Conservation (phyloP, 73 alveolate genomes). For the Paramecium bursaria region DNA sequence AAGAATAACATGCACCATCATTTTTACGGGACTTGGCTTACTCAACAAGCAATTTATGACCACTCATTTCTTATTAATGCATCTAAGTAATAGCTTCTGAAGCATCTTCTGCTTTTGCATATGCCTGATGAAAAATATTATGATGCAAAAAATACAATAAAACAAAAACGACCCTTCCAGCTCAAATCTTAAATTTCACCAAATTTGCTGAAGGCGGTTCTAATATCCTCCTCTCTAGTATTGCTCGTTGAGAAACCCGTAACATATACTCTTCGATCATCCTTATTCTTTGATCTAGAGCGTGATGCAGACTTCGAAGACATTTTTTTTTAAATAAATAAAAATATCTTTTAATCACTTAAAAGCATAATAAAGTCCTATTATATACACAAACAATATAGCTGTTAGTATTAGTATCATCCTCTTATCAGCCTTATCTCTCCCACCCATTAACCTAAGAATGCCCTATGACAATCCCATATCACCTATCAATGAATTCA, state of each 20-base stretch:
- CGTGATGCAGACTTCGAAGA: neutral
- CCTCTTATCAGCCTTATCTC: constrained; percentile 19
- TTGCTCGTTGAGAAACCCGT: neutral
- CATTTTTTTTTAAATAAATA: neutral
- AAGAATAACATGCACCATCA: neutral
- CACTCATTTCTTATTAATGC: neutral
- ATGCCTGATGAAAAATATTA: neutral
- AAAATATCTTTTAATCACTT: too few relatives aligned
- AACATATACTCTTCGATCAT: constrained; percentile 6
- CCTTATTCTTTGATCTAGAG: constrained; percentile 1
- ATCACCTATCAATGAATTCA: constrained; percentile 22
- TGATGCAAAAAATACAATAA: neutral
- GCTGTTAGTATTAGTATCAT: constrained; percentile 14
- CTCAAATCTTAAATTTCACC: neutral
- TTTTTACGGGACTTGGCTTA: neutral
- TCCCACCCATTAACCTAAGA: constrained; percentile 9
- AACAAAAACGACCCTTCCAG: constrained; percentile 5
- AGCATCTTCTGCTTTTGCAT: constrained; percentile 8
- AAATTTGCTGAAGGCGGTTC: neutral
- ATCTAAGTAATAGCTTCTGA: neutral
- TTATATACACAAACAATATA: constrained; percentile 1
- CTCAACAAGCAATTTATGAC: neutral
- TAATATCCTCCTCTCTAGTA: neutral
- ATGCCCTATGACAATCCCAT: constrained; percentile 56
- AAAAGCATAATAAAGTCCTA: constrained; percentile 14